Base-by-base conservation (phyloP, 176 grass and related monocot genomes). In the Neostapfia colusana region DNA sequence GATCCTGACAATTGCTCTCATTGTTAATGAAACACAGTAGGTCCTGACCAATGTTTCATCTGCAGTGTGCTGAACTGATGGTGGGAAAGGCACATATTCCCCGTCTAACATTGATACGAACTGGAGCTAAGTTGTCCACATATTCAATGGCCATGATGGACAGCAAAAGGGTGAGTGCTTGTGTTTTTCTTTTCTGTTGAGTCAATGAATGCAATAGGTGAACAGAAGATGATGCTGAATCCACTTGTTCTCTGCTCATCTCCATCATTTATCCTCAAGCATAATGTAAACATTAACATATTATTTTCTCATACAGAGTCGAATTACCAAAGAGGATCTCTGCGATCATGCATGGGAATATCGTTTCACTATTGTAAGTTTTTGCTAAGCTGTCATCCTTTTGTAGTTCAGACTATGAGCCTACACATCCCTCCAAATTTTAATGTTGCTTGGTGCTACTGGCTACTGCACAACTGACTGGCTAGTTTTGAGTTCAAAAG, bases 281-380 rank as follows among this genome's bases (percentile, higher is more conserved):
- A 50, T 38, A 72, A 63, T 76, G 43, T 16, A 63, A 84, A 76
- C 6, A 21, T 50, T 51, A 41, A 71, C 71, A 54, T 73, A 59
- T 79, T 64, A 24, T 72, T 61, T 76, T 76, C 42, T 70, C 78
- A 69, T 78, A 23, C 84, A 97, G 94, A 82, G 53, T 87, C 86
- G 91, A 46, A 93, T 93, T 65, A 89, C 85, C 63, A 93, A 81
- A 81, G 91, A 91, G 43, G 94, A 97, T 83, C 86, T 97, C 39
- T 89, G 88, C 26, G 82, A 93, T 81, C 94, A 93, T 88, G 81
- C 79, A 46, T 97, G 94, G 90, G 82, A 91, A 86, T 97, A 87
- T 83, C 79, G 79, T 61, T 97, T 91, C 79, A 90, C 86, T 62
- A 79, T 80, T 71, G 94, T 97, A 73, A 91, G 88, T 77, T 87